Base-by-base conservation (phyloP, 2,329 filamentous ascomycete species). In the Sporothrix protearum region DNA sequence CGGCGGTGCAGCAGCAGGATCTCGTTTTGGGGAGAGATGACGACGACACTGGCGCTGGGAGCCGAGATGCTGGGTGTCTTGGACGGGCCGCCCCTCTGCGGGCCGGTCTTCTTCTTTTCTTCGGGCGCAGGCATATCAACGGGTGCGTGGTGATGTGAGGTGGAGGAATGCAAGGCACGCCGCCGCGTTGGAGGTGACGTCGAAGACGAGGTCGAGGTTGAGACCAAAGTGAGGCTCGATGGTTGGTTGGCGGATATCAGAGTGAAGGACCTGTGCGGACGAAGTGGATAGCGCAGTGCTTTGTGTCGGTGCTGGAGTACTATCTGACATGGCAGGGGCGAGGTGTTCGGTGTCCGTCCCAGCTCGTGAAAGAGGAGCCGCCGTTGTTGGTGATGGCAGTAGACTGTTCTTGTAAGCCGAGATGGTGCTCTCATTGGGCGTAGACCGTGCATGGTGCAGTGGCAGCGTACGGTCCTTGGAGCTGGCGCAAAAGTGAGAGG, bases 1-100 rank as follows among this genome's bases (percentile, higher is more conserved):
- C 90, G 86, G 74, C 96, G 90, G 79, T 94, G 94, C 9, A 98
- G 88, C 22, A 98, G 88, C 0, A 99, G 86, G 63, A 98, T 88
- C 79, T 97, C 89, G 79, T 98, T 97, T 68, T 86, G 85, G 0
- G 94, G 91, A 0, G 96, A 97, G 64, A 99, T 84, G 16, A 98
- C 86, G 45, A 98, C 83, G 63, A 98, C 89, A 75, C 93, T 96
- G 33, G 74, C 39, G 12, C 74, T 75, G 1, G 74, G 69, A 2
- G 71, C 69, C n/a, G 74, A 53, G 1, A 73, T 53, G 25, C 69
- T 68, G 0, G 70, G 71, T 9, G 63, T n/a, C 55, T 61, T 71
- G 55, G 30, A 25, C 19, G 63, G 36, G 28, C 33, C 39, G 5
- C 39, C 51, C 49, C n/a, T 42, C n/a, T n/a, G n/a, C n/a, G n/a